Evolutionary conservation across 2,329 filamentous ascomycete genomes (phyloP).

Genomic region (Aspergillus eucalypticola): DNA sequence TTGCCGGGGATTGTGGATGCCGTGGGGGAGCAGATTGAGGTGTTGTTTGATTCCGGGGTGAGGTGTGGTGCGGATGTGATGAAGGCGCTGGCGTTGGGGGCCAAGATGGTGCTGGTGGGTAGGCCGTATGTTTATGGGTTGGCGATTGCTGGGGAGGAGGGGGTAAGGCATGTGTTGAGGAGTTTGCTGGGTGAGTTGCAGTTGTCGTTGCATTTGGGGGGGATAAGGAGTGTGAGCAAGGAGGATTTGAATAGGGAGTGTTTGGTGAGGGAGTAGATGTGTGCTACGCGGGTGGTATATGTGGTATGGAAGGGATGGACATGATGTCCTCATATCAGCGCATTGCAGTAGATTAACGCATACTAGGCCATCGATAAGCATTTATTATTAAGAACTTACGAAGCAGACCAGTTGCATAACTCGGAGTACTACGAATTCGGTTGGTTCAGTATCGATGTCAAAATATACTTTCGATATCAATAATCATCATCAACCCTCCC

Average conservation of each 20-base stretch:
- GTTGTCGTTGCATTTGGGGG: conserved; percentile 23
- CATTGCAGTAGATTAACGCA: no score
- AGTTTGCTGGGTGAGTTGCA: conserved; percentile 29
- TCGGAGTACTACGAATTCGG: no score
- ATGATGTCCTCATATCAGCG: no score
- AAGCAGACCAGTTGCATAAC: no score
- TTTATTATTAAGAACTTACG: not conserved
- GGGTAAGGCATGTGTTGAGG: conserved; percentile 53
- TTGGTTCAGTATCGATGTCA: no score
- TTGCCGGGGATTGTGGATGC: conserved; percentile 57
- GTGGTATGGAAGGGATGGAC: no score
- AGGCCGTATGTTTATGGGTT: conserved; percentile 58
- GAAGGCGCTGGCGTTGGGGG: conserved; percentile 53
- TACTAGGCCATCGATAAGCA: no score
- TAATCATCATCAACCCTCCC: not conserved
- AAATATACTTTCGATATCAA: no score
- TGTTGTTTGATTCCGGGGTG: conserved; percentile 52
- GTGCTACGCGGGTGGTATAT: not conserved
- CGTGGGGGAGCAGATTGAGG: conserved; percentile 34
- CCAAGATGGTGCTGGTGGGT: conserved; percentile 55
- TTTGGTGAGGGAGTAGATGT: not conserved
- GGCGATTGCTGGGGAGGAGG: conserved; percentile 54
- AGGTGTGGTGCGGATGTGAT: conserved; percentile 49
- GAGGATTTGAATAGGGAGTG: conserved; percentile 15
- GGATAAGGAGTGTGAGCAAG: conserved; percentile 11